Evolutionary conservation across 2,329 filamentous ascomycete species (phyloP).

Genomic region (Ciborinia camelliae): DNA sequence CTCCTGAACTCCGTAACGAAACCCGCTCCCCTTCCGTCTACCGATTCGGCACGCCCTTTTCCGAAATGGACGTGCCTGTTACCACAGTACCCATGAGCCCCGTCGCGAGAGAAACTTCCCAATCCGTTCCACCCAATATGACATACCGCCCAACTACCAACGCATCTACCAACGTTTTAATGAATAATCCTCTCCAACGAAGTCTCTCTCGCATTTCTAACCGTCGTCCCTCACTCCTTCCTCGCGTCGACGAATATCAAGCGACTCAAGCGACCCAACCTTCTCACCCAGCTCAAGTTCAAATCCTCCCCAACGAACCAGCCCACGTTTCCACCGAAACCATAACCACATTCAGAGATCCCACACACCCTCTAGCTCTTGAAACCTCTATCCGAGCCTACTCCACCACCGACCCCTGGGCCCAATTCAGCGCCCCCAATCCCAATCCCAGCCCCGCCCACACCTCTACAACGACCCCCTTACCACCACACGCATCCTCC

Average conservation of each 20-base stretch:
- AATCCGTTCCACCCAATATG: slow-evolving; percentile 94
- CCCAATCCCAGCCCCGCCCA: slow-evolving; percentile 31
- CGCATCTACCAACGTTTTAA: slow-evolving; percentile 18
- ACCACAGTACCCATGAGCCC: slow-evolving; percentile 69
- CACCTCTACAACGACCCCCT: slow-evolving; percentile 23
- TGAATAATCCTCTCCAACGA: slow-evolving; percentile 24
- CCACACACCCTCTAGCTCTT: neutral
- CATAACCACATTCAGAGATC: neutral
- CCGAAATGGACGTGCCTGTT: slow-evolving; percentile 83
- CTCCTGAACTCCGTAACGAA: slow-evolving; percentile 52
- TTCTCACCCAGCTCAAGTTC: neutral
- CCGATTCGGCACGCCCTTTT: slow-evolving; percentile 81
- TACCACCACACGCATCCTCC: slow-evolving; percentile 19
- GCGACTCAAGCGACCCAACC: slow-evolving; percentile 29
- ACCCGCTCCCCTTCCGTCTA: slow-evolving; percentile 59
- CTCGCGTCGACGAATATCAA: slow-evolving; percentile 64
- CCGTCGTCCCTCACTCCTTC: slow-evolving; percentile 68
- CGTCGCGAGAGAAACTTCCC: slow-evolving; percentile 73
- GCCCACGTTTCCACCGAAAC: slow-evolving; percentile 9
- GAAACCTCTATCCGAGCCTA: slow-evolving; percentile 12
- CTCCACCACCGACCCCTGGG: slow-evolving; percentile 14
- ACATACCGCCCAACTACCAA: slow-evolving; percentile 55
- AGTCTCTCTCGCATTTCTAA: slow-evolving; percentile 47
- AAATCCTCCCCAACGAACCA: neutral
- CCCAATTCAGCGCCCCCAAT: slow-evolving; percentile 14